Evolutionary conservation across 2,329 filamentous ascomycete species (phyloP).

Genomic region (Stromatinia cepivora): DNA sequence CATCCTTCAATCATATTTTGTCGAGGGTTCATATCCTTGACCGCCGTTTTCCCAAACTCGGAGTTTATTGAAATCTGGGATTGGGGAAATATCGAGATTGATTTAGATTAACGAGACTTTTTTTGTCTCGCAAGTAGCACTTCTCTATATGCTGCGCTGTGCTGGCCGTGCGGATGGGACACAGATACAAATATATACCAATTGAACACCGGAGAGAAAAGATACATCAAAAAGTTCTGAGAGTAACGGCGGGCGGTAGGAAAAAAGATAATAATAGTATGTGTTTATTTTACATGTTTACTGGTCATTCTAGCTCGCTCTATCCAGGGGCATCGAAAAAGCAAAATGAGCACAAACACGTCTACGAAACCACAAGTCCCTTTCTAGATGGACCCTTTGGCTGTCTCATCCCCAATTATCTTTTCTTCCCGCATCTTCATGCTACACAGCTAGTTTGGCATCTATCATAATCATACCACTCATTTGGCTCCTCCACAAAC

Average conservation of each 20-base stretch:
- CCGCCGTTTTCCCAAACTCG: slow-evolving; percentile 15
- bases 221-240: neutral
- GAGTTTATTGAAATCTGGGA: neutral
- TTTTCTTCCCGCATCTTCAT: neutral
- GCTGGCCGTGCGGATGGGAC: neutral
- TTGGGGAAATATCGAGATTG: neutral
- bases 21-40: neutral
- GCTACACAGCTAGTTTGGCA: neutral
- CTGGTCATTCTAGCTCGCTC: slow-evolving; percentile 1
- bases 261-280: neutral
- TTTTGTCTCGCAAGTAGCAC: neutral
- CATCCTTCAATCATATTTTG: neutral
- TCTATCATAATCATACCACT: neutral
- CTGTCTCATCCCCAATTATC: neutral
- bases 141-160: neutral
- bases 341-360: slow-evolving; percentile 1
- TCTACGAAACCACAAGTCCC: too few species aligned
- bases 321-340: neutral
- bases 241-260: slow-evolving; percentile 5
- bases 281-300: neutral
- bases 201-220: neutral
- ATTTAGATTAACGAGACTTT: slow-evolving; percentile 10
- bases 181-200: neutral
- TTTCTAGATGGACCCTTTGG: neutral
- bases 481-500: neutral